Percentiles rank a stretch among this genome's conserved stretches.
phyloP scores from a whole-genome alignment of 129 eudicot genomes.

The Oenanthe sinensis region DNA sequence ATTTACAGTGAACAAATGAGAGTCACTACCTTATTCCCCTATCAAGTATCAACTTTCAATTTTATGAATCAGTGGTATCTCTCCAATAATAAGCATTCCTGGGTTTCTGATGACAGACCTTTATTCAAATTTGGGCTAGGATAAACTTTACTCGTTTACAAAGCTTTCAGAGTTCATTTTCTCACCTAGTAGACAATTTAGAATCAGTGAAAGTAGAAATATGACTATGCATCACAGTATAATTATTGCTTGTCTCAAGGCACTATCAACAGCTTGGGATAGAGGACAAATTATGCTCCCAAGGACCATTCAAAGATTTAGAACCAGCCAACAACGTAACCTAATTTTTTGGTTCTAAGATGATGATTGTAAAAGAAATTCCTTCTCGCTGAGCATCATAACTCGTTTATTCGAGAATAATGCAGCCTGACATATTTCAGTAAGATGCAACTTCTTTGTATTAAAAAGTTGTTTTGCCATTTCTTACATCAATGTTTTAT shows the following conservation, averaged over 20 bases:
- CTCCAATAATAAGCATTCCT: background rate
- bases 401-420: background rate
- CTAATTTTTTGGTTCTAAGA: background rate
- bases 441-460: background rate
- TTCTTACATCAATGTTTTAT: slow-evolving; percentile 4
- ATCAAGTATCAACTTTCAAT: background rate
- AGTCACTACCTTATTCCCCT: background rate
- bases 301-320: background rate
- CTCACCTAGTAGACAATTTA: background rate
- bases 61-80: background rate
- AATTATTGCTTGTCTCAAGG: background rate
- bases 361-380: background rate
- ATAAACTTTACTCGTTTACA: background rate
- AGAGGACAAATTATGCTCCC: background rate
- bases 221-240: background rate
- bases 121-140: background rate
- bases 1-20: background rate
- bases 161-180: background rate
- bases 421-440: background rate
- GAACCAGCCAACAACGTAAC: background rate
- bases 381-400: background rate
- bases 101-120: background rate
- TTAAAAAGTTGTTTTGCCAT: background rate
- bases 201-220: background rate
- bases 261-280: background rate